A percentile compares a stretch with the other conserved stretches of the same genome.
phyloP scores from a whole-genome alignment of 192 early-diverging fungal genomes.

The Dispira parvispora region DNA sequence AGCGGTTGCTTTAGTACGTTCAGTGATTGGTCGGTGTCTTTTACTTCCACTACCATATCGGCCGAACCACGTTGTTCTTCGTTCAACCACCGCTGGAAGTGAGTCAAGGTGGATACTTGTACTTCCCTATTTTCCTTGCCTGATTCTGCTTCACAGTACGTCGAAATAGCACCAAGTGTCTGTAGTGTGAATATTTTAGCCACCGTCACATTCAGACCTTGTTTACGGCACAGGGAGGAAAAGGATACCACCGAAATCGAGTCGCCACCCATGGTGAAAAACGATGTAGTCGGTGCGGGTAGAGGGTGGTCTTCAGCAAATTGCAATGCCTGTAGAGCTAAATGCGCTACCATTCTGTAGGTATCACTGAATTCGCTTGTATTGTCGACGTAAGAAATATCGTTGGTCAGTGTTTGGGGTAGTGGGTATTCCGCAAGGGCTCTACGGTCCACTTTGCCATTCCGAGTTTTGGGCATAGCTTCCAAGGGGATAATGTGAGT shows the following conservation, averaged over 20 bases:
- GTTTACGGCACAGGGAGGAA: neutral
- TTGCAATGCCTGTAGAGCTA: too few species aligned
- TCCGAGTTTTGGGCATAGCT: neutral
- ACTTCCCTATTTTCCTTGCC: neutral
- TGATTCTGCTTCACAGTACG: neutral
- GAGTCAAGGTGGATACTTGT: neutral
- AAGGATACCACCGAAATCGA: conserved; percentile 8
- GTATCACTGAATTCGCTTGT: too few species aligned
- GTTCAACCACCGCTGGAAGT: neutral
- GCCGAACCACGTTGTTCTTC: too few species aligned
- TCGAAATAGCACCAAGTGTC: neutral
- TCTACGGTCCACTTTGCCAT: conserved; percentile 2
- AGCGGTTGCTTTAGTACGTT: too few species aligned
- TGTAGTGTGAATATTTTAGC: neutral
- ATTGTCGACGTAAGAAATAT: too few species aligned
- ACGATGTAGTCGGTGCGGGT: neutral
- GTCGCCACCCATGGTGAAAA: conserved; percentile 6
- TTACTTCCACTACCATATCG: too few species aligned
- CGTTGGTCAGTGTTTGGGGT: too few species aligned
- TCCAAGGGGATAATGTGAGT: neutral
- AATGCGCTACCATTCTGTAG: too few species aligned
- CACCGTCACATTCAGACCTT: neutral
- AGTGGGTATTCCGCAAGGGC: neutral
- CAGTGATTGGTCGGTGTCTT: too few species aligned
- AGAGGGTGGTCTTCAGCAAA: too few species aligned